These are phyloP conservation scores for Pseudofabraea citricarpa DNA, from an alignment of 2,329 filamentous ascomycete species.

Conservation along the genomic window DNA sequence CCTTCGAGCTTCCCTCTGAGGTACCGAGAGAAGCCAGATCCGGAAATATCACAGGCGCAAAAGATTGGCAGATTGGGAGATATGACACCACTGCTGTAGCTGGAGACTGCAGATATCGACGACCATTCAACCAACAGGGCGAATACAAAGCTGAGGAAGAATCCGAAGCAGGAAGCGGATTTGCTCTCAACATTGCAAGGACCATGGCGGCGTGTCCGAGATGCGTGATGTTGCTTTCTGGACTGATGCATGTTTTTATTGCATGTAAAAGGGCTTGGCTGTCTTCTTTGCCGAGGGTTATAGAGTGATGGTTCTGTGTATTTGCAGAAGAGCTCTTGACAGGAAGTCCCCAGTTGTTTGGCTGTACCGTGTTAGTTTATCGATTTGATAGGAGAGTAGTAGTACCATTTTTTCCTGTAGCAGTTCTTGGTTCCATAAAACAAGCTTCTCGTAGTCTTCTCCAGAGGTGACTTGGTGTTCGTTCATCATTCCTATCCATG, in stretches of 20 bases:
- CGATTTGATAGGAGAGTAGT: not conserved
- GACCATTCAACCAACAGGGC: conserved; percentile 19
- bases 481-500: conserved; percentile 16
- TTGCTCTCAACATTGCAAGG: conserved; percentile 5
- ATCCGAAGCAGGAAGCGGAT: not conserved
- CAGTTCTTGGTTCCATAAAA: conserved; percentile 8
- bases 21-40: conserved; percentile 3
- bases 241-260: conserved; percentile 6
- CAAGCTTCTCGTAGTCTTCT: conserved; percentile 4
- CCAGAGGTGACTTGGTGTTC: conserved; percentile 10
- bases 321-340: not conserved
- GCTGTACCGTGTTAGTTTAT: conserved; percentile 5
- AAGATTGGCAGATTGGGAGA: conserved; percentile 15
- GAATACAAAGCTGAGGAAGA: conserved; percentile 10
- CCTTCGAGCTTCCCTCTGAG: not conserved
- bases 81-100: conserved; percentile 2
- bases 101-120: conserved; percentile 11
- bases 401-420: conserved; percentile 11
- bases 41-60: conserved; percentile 13
- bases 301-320: conserved; percentile 13
- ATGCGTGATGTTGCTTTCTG: conserved; percentile 13
- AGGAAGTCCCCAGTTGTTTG: conserved; percentile 11
- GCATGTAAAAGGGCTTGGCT: conserved; percentile 6
- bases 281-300: conserved; percentile 5
- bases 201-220: conserved; percentile 12